Evolutionary conservation across 768 basidiomycete genomes (phyloP).

Genomic region (Serpula lacrymans): DNA sequence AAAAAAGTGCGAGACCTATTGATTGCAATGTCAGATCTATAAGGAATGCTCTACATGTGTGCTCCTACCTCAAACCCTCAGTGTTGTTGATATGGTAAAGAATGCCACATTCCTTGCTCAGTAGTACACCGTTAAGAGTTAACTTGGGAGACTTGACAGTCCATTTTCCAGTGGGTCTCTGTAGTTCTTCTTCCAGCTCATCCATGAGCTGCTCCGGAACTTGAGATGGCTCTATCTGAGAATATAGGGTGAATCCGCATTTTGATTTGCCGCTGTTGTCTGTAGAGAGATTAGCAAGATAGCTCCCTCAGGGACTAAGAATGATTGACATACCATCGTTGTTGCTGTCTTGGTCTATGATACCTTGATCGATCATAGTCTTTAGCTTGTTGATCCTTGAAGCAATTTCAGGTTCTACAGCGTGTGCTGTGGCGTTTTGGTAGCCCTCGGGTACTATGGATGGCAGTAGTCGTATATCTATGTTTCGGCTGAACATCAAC

Average conservation of each 20-base stretch:
- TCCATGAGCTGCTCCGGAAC: slow-evolving; percentile 55
- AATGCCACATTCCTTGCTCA: slow-evolving; percentile 81
- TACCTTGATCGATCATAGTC: slow-evolving; percentile 62
- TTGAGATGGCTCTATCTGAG: slow-evolving; percentile 55
- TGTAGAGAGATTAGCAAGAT: slow-evolving; percentile 17
- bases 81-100: slow-evolving; percentile 64
- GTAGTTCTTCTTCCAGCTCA: slow-evolving; percentile 71
- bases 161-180: slow-evolving; percentile 68
- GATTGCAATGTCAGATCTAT: not conserved
- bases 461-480: slow-evolving; percentile 67
- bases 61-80: slow-evolving; percentile 61
- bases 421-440: slow-evolving; percentile 55
- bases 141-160: slow-evolving; percentile 57
- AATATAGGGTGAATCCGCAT: slow-evolving; percentile 66
- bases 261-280: slow-evolving; percentile 44
- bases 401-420: slow-evolving; percentile 58
- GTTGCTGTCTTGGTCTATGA: slow-evolving; percentile 51
- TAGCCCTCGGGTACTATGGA: slow-evolving; percentile 55
- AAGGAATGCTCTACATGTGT: not conserved
- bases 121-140: slow-evolving; percentile 56
- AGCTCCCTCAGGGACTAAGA: too few species aligned
- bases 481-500: slow-evolving; percentile 38
- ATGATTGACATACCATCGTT: slow-evolving; percentile 22
- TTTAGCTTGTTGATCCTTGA: slow-evolving; percentile 57
- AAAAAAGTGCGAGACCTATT: slow-evolving; percentile 61